Evolutionary conservation across 352 stramenopile species (phyloP), one percentile per base, ranked within the genome.

Genomic region (Blastocystis sp.): DNA sequence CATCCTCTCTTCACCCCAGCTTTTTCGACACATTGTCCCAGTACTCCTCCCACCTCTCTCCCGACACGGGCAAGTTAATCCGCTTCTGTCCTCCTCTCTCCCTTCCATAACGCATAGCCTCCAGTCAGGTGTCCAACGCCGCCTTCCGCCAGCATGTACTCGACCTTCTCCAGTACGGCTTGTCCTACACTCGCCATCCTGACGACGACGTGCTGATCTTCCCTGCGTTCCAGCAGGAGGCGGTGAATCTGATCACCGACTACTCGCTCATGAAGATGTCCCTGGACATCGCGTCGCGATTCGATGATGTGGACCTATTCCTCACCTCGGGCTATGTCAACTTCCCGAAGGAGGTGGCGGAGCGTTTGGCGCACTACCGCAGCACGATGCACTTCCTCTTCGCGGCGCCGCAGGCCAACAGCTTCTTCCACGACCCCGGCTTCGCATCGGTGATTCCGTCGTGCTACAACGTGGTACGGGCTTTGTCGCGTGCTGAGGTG

Each of bases 271-370:
- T 76, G 21, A 62, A 87, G 38, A 19, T 11, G 7, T 3, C 89
- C 10, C 68, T 89, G 3, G 21, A 54, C 11, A 6, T 65, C 21
- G 24, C n/a, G 28, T 34, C 28, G 28, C 28, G 28, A 34, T 34
- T 34, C 28, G 14, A 21, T 3, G 48, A 66, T n/a, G 10, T 89
- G 11, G 48, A 89, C 45, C 76, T 87, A 7, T 87, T 76, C 38
- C 57, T 89, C 14, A 61, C 71, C 57, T 89, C 79, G 17, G 87
- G 87, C n/a, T 89, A 89, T 68, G 78, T 89, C n/a, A 89, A 89
- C 54, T 64, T 89, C 34, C 68, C 74, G 24, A 34, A 34, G 14
- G 45, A 89, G 19, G 24, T 89, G 24, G 43, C 40, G n/a, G 62
- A 89, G 11, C 0, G 42, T 10, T 62, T 89, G 19, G 24, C 82